Percentiles rank a stretch among this genome's conserved stretches.
These are phyloP conservation scores for Hyphopichia pseudoburtonii DNA, from an alignment of 1,139 yeast genomes.

Conservation along the genomic window DNA sequence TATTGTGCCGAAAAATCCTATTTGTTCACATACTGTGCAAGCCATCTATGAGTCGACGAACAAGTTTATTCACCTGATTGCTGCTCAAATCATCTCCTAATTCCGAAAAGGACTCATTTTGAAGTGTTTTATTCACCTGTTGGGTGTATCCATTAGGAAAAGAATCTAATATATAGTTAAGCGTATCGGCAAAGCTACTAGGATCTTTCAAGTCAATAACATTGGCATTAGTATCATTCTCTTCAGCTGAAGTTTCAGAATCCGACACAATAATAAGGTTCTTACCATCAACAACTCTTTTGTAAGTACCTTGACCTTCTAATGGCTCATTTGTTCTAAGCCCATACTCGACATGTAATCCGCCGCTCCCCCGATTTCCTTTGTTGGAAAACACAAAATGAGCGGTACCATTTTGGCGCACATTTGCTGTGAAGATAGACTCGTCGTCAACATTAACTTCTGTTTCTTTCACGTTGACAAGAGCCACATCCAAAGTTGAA, in stretches of 20 bases:
- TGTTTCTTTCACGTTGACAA: constrained; percentile 3
- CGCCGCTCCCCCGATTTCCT: not conserved
- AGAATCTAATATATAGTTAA: not conserved
- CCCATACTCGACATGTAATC: not conserved
- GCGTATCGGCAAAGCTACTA: not conserved
- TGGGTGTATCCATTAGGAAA: constrained; percentile 1
- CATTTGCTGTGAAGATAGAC: not conserved
- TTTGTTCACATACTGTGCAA: too few species aligned
- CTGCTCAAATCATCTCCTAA: not conserved
- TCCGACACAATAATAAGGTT: constrained; percentile 1
- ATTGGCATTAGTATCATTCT: not conserved
- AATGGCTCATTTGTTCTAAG: not conserved
- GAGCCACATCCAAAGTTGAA: not conserved
- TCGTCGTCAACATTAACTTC: not conserved
- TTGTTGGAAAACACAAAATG: not conserved
- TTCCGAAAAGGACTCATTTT: not conserved
- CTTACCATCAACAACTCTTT: constrained; percentile 1
- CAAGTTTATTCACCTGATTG: constrained; percentile 1
- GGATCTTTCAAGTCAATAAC: constrained; percentile 1
- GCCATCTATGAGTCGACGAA: too few species aligned
- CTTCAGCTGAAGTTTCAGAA: not conserved
- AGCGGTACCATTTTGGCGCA: constrained; percentile 1
- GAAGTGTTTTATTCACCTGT: not conserved
- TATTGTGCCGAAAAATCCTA: too few species aligned
- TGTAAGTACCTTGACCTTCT: not conserved